Evolutionary conservation across 2,329 filamentous ascomycete genomes (phyloP).

Genomic region (Rutstroemia sp.): DNA sequence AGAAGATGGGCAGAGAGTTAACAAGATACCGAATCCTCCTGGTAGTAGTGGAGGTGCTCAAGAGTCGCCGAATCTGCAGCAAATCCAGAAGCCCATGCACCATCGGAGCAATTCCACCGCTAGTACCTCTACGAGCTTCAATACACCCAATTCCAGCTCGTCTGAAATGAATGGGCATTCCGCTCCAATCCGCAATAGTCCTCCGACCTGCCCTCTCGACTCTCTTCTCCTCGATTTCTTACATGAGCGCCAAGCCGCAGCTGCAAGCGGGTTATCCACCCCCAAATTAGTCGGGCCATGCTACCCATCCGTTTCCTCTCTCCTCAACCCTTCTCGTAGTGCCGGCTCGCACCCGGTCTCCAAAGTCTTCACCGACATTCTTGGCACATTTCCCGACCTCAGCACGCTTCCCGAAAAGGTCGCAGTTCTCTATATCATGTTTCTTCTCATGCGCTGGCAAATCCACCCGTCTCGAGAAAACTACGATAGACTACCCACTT

Average conservation of each 20-base stretch:
- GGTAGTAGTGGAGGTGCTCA: slow-evolving; percentile 17
- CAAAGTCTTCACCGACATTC: slow-evolving; percentile 77
- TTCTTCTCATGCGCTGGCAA: slow-evolving; percentile 79
- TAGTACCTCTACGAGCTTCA: slow-evolving; percentile 20
- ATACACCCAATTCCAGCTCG: slow-evolving; percentile 18
- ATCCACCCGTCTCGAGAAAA: slow-evolving; percentile 73
- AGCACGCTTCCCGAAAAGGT: slow-evolving; percentile 73
- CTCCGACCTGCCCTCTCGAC: slow-evolving; percentile 71
- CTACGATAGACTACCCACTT: slow-evolving; percentile 69
- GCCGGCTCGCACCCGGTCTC: slow-evolving; percentile 68
- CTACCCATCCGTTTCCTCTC: slow-evolving; percentile 72
- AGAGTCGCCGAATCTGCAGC: slow-evolving; percentile 27
- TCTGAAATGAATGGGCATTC: slow-evolving; percentile 23
- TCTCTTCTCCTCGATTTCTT: slow-evolving; percentile 75
- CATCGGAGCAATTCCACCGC: slow-evolving; percentile 21
- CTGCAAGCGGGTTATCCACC: slow-evolving; percentile 55
- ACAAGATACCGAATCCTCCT: slow-evolving; percentile 41
- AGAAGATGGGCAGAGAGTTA: slow-evolving; percentile 48
- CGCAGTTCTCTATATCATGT: slow-evolving; percentile 79
- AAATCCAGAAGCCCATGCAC: slow-evolving; percentile 12
- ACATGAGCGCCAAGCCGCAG: slow-evolving; percentile 57
- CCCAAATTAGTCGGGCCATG: slow-evolving; percentile 65
- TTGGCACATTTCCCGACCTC: slow-evolving; percentile 76
- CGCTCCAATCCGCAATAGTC: slow-evolving; percentile 47
- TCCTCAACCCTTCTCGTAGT: slow-evolving; percentile 63